phyloP scores from a whole-genome alignment of 1,139 yeast genomes.

The Pichia sp. region DNA sequence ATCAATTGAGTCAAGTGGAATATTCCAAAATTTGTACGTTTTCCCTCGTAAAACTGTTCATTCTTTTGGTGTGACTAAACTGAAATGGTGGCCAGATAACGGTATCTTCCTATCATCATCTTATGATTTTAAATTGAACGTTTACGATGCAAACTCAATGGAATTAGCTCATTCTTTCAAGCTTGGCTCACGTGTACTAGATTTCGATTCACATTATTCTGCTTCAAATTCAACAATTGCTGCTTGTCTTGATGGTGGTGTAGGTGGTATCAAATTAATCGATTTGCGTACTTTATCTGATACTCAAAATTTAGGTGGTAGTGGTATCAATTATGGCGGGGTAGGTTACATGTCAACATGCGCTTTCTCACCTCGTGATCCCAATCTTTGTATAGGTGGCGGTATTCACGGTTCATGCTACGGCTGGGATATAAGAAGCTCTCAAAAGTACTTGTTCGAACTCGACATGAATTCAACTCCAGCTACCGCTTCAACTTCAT shows the following conservation, averaged over 20 bases:
- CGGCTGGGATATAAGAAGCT: conserved; percentile 71
- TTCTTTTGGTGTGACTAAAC: conserved; percentile 61
- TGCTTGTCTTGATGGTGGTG: conserved; percentile 27
- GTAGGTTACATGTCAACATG: conserved; percentile 25
- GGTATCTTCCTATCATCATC: conserved; percentile 83
- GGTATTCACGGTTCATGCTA: conserved; percentile 66
- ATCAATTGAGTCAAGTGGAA: background rate
- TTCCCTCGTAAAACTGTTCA: conserved; percentile 56
- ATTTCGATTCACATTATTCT: conserved; percentile 40
- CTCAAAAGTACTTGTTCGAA: conserved; percentile 55
- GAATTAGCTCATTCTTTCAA: conserved; percentile 60
- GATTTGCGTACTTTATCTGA: conserved; percentile 68
- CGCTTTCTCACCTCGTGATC: conserved; percentile 63
- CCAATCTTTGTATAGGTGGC: conserved; percentile 61
- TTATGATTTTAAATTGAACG: conserved; percentile 66
- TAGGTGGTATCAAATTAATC: conserved; percentile 40
- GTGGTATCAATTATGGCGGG: conserved; percentile 24
- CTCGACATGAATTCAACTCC: conserved; percentile 36
- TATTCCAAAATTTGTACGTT: too few relatives aligned
- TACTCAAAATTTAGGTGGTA: conserved; percentile 56
- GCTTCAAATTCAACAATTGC: conserved; percentile 51
- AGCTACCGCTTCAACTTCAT: conserved; percentile 23
- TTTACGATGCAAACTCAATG: conserved; percentile 74
- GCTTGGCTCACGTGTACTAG: conserved; percentile 41
- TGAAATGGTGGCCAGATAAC: conserved; percentile 90